Evolutionary conservation across 176 grass and related monocot species (phyloP), one percentile per base, ranked within the genome.

Genomic region (Oryza meyeriana): DNA sequence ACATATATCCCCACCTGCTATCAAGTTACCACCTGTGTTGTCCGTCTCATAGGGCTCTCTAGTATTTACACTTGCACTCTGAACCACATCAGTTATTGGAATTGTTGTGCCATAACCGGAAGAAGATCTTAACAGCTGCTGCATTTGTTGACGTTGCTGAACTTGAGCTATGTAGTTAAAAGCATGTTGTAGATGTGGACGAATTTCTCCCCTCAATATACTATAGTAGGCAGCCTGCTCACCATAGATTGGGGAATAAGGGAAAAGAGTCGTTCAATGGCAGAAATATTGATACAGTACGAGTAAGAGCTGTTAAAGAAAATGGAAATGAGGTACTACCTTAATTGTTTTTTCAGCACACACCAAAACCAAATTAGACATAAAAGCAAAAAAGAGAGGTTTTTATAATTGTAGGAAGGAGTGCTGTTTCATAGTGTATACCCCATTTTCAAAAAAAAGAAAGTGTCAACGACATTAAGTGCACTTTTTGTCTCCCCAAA

Each of bases 71-170:
- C 75, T 87, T 29, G 36, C n/a, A 68, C 48, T 85, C 6, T 88
- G 82, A 52, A 78, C 10, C 50, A 92, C 91, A 79, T 90, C 92
- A 87, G 86, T 92, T 31, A 88, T 89, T 29, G 90, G 92, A 80
- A 94, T 78, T 84, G 91, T 87, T 65, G 85, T 87, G 55, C 78
- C 71, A 66, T 69, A 59, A 44, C 20, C 64, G 5, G 92, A 92
- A 14, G 89, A 85, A 83, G 84, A 47, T 87, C 78, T 81, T n/a
- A 76, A 67, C 50, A 81, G 78, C 35, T n/a, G 57, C 8, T 16
- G 61, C 69, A 79, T 67, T 73, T 88, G 69, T 47, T 84, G 61
- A 63, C 42, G 29, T 39, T 85, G 91, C 4, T 87, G 84, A 77
- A 61, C 61, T 6, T 76, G 81, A 9, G 18, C 8, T 4, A 31